Evolutionary conservation across 2,329 filamentous ascomycete species (phyloP).

Genomic region (Thelonectria rubi): DNA sequence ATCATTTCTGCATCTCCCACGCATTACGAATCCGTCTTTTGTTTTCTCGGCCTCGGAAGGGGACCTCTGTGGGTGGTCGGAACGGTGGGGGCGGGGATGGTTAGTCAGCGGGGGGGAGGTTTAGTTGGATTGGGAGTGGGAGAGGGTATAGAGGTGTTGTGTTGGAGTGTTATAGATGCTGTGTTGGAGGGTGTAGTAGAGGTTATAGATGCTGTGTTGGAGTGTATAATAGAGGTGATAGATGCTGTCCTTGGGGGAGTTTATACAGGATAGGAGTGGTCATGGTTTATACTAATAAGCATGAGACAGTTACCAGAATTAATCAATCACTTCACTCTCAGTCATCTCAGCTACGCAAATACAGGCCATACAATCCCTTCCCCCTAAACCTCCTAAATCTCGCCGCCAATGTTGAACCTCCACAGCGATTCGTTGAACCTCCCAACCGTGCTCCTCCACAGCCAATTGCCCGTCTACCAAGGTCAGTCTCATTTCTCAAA

Average conservation of each 20-base stretch:
- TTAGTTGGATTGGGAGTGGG: no score
- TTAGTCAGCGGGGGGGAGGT: no score
- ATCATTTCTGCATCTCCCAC: background rate
- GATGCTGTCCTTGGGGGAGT: no score
- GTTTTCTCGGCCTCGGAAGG: background rate
- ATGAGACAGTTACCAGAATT: no score
- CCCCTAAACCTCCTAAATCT: constrained; percentile 13
- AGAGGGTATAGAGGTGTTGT: background rate
- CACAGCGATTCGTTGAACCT: constrained; percentile 14
- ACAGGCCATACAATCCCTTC: background rate
- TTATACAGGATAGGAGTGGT: no score
- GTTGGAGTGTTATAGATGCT: background rate
- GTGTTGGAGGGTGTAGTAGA: no score
- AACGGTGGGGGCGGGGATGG: constrained; percentile 24
- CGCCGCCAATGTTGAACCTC: constrained; percentile 17
- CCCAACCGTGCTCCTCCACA: constrained; percentile 23
- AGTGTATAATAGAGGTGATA: no score
- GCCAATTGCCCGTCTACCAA: constrained; percentile 16
- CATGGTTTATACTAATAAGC: no score
- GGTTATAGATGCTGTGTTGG: no score
- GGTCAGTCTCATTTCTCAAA: background rate
- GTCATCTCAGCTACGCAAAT: background rate
- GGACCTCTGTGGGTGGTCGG: constrained; percentile 19
- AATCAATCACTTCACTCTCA: no score
- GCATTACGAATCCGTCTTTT: background rate